Evolutionary conservation across 495 filamentous ascomycete species (phyloP).

Genomic region (Penicillium cataractarum): DNA sequence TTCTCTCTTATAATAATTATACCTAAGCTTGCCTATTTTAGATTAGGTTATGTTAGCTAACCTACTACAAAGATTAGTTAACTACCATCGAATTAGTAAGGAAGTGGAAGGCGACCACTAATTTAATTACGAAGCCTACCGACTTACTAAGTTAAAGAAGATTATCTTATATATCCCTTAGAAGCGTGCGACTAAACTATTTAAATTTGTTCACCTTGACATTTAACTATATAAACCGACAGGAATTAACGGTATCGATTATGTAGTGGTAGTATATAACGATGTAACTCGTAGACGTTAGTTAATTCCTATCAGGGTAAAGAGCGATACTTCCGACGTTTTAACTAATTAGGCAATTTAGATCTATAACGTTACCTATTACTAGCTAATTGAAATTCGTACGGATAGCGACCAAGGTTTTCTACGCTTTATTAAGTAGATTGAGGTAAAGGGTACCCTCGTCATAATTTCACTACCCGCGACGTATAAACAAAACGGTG

Average conservation of each 20-base stretch:
- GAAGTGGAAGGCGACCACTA: neutral
- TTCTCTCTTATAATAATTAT: no score
- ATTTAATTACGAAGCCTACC: neutral
- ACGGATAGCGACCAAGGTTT: neutral
- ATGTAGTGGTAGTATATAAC: no score
- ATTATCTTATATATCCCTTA: neutral
- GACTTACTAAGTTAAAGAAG: neutral
- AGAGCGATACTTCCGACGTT: no score
- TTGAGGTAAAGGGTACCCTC: neutral
- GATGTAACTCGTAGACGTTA: no score
- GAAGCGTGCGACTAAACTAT: neutral
- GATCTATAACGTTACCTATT: neutral
- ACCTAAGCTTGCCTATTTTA: no score
- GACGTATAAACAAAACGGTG: neutral
- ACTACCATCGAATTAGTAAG: neutral
- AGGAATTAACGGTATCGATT: no score
- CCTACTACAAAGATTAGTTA: no score
- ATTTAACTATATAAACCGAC: no score
- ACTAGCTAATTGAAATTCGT: neutral
- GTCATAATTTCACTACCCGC: neutral
- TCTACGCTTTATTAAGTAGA: neutral
- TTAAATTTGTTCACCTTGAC: neutral
- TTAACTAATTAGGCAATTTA: neutral
- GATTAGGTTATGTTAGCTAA: no score
- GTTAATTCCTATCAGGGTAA: no score